Evolutionary conservation across 1,284 basidiomycete species (phyloP).

Genomic region (Rhizopogon parksii): DNA sequence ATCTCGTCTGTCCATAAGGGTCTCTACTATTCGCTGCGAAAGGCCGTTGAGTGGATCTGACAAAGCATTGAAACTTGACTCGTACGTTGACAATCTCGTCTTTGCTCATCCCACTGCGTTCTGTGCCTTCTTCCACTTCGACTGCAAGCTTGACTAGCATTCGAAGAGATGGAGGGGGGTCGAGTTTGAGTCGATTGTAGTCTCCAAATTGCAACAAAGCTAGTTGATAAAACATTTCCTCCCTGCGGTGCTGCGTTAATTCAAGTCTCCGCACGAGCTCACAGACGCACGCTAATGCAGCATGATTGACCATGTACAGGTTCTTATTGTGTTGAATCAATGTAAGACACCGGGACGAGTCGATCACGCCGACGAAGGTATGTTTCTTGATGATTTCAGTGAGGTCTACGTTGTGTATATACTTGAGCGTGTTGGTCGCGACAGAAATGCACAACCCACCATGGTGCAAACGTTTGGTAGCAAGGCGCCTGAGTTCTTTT

Average conservation of each 20-base stretch:
- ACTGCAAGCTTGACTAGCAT: constrained; percentile 76
- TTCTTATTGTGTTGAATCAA: constrained; percentile 86
- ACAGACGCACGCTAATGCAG: constrained; percentile 61
- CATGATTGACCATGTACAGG: constrained; percentile 86
- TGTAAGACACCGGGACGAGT: constrained; percentile 67
- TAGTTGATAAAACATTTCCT: constrained; percentile 95
- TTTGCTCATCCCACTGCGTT: constrained; percentile 44
- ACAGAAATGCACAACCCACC: constrained; percentile 40
- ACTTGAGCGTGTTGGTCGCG: not conserved
- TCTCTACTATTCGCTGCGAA: constrained; percentile 51
- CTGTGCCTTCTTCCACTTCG: constrained; percentile 58
- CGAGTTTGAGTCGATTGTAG: constrained; percentile 67
- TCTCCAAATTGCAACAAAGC: constrained; percentile 89
- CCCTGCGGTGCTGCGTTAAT: constrained; percentile 40
- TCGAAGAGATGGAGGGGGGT: constrained; percentile 73
- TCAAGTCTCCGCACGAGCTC: not conserved
- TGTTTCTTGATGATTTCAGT: constrained; percentile 82
- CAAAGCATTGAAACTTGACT: constrained; percentile 6
- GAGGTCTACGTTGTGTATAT: constrained; percentile 46
- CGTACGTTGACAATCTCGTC: constrained; percentile 66
- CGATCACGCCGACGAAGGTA: constrained; percentile 91
- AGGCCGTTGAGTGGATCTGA: not conserved
- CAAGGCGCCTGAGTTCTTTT: constrained; percentile 52
- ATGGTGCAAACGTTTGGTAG: constrained; percentile 58
- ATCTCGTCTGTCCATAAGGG: constrained; percentile 55